Evolutionary conservation across 108 stramenopile species (phyloP).

Genomic region (Fragilaria radians): DNA sequence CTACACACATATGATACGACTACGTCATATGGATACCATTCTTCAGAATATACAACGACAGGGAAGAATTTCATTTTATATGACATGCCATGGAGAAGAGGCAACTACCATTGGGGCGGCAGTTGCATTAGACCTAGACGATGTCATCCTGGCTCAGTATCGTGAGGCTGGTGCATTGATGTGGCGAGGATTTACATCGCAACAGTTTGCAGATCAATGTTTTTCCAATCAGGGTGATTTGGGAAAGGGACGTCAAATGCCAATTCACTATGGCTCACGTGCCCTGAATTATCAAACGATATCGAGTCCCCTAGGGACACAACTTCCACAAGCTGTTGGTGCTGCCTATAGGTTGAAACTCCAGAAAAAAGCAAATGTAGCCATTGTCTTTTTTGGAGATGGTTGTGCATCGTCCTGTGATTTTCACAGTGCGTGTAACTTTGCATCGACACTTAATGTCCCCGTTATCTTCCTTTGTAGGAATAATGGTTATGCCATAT

Average conservation of each 20-base stretch:
- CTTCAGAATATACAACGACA: constrained; percentile 97
- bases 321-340: constrained; percentile 95
- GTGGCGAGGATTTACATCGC: constrained; percentile 97
- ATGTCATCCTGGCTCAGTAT: constrained; percentile 93
- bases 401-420: constrained; percentile 94
- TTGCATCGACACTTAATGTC: constrained; percentile 85
- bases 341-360: constrained; percentile 87
- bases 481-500: constrained; percentile 98
- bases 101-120: constrained; percentile 90
- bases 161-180: constrained; percentile 93
- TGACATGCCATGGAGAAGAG: constrained; percentile 93
- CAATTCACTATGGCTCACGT: constrained; percentile 93
- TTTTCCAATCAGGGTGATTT: constrained; percentile 85
- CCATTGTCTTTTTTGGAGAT: constrained; percentile 94
- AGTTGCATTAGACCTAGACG: constrained; percentile 68
- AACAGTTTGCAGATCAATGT: constrained; percentile 96
- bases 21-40: constrained; percentile 92
- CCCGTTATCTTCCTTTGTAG: constrained; percentile 96
- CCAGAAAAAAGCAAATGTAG: constrained; percentile 34
- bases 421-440: constrained; percentile 95
- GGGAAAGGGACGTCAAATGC: constrained; percentile 98
- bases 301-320: constrained; percentile 91
- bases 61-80: constrained; percentile 93
- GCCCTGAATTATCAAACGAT: constrained; percentile 95
- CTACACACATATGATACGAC: constrained; percentile 82